Conservation (phyloP, 192 early-diverging fungal species). For the Podila horticola region DNA sequence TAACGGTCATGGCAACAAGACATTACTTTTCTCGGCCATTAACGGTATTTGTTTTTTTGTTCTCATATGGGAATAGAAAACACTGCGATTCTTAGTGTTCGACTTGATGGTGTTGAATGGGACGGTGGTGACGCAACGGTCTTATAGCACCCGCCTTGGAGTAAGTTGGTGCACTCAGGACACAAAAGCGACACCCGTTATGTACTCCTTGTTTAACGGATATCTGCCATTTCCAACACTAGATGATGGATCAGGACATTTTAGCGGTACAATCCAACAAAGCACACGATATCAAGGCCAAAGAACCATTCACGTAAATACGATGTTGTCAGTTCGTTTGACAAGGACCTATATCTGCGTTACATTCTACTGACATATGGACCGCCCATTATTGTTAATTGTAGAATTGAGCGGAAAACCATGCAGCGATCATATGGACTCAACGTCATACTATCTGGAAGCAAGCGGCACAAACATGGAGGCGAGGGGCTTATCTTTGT, state of each 20-base stretch:
- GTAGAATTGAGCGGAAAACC: constrained; percentile 66
- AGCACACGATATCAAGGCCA: constrained; percentile 47
- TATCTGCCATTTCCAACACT: constrained; percentile 3
- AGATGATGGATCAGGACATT: constrained; percentile 76
- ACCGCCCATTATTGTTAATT: not conserved
- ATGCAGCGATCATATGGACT: constrained; percentile 69
- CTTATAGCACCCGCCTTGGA: constrained; percentile 74
- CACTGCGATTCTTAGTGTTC: constrained; percentile 65
- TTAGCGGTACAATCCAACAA: constrained; percentile 55
- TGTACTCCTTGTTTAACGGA: no score
- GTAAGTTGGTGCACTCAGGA: constrained; percentile 49
- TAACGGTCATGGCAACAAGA: not conserved
- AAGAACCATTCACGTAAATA: constrained; percentile 71
- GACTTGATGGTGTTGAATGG: constrained; percentile 75
- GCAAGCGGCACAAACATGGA: constrained; percentile 70
- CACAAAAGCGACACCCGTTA: no score
- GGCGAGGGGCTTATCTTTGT: constrained; percentile 81
- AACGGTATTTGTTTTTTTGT: not conserved
- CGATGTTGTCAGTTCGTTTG: not conserved
- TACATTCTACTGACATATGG: not conserved
- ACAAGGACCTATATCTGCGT: no score
- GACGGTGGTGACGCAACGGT: constrained; percentile 61
- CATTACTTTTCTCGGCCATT: not conserved
- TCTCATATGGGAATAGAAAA: constrained; percentile 28
- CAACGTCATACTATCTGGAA: constrained; percentile 68